Base-by-base conservation (phyloP, 2,329 filamentous ascomycete genomes). In the Botrytis hyacinthi region DNA sequence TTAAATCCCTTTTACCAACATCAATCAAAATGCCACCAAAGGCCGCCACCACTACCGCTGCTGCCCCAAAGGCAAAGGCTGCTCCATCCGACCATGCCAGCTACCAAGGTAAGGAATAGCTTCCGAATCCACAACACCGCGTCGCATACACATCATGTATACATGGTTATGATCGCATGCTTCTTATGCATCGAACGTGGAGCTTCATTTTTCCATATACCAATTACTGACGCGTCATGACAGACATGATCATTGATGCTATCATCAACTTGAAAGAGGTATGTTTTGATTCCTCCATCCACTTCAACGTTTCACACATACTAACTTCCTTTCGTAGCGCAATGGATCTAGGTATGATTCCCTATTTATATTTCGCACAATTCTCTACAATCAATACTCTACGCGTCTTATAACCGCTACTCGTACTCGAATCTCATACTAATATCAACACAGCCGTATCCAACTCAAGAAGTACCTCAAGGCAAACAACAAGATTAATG, bases 381-480 rank as follows among this genome's bases (percentile, higher is more conserved):
- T 35, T 7, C 8, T 70, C 20, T 16, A 22, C 60, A 44, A 69
- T 54, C 35, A 42, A 35, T n/a, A 73, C 51, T 75, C 74, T 72
- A 79, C 78, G 78, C 78, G 78, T 78, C 75, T 57, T 73, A 75
- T 37, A 18, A 14, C 14, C 74, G 51, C 71, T 40, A 16, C 35
- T 32, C n/a, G 29, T 37, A 54, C 51, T 63, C 51, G n/a, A 61
- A 14, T 44, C 46, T 32, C 16, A 69, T 62, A 74, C 76, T 79
- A 74, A 76, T 76, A 74, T 75, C 59, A 70, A 59, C 57, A 66
- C 72, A 83, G 82, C 78, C 91, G 91, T 81, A 89, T 91, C 83
- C 89, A 89, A 73, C 87, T 93, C 82, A 92, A 92, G 87, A 93
- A 93, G 83, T 93, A 93, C 82, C 89, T 93, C 78, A 86, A 87